Evolutionary conservation across 1,284 basidiomycete genomes (phyloP).

Genomic region (Rhodofomes roseus): DNA sequence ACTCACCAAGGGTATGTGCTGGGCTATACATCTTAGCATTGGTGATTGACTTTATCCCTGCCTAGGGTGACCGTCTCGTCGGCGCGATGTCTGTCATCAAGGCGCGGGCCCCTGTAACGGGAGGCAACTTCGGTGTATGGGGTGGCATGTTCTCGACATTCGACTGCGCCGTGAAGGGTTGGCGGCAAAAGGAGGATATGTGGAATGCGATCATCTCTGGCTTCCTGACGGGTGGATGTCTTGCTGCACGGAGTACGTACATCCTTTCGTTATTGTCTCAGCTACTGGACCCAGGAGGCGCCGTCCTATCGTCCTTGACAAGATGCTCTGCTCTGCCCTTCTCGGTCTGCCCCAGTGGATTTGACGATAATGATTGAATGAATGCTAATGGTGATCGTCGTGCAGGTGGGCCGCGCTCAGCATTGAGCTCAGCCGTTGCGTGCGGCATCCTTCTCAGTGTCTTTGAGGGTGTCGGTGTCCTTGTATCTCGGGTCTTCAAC

Average conservation of each 20-base stretch:
- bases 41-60: background rate
- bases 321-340: too few species aligned
- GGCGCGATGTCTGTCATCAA: constrained; percentile 97
- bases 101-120: constrained; percentile 95
- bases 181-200: constrained; percentile 97
- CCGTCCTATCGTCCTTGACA: too few species aligned
- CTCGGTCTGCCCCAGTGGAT: too few species aligned
- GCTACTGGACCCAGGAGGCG: too few species aligned
- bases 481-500: constrained; percentile 81
- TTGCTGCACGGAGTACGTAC: constrained; percentile 88
- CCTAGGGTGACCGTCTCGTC: constrained; percentile 87
- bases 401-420: constrained; percentile 87
- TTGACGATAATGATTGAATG: background rate
- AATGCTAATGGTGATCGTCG: background rate
- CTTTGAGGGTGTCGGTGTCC: constrained; percentile 92
- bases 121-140: constrained; percentile 98
- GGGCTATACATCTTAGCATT: background rate
- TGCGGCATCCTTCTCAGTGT: constrained; percentile 97
- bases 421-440: constrained; percentile 87
- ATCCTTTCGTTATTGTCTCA: background rate
- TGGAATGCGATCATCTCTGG: constrained; percentile 99
- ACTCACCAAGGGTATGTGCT: constrained; percentile 83
- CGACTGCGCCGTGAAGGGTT: constrained; percentile 97
- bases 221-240: constrained; percentile 96
- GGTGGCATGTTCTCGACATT: constrained; percentile 97